Base-by-base conservation (phyloP, 2,329 filamentous ascomycete species). In the Fusarium drepaniforme region DNA sequence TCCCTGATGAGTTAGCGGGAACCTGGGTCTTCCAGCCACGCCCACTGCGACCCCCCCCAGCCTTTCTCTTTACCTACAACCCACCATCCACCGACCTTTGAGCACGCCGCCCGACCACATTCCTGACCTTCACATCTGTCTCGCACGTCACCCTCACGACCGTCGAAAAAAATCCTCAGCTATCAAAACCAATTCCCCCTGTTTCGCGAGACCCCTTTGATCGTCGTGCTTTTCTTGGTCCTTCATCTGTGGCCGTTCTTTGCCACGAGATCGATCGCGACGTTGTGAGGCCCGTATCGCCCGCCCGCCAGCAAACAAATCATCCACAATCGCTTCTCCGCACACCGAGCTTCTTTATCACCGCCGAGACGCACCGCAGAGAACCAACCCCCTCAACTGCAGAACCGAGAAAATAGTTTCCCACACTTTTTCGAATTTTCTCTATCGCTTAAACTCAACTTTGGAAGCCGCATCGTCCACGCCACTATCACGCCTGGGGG, bases 21-120 rank as follows among this genome's bases (percentile, higher is more conserved):
- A 72, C 72, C 69, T 53, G 25, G 49, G 18, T 68, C 75, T 71
- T 75, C 77, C 79, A 81, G 79, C 79, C 79, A 80, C 79, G 74
- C 75, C 73, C 57, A 75, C 71, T 76, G 64, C 71, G 64, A 72
- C 61, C 67, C 73, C 67, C 73, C 79, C 79, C 79, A 81, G 79
- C 79, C 79, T 81, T 80, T 79, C 69, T 74, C 67, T 76, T 77
- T 80, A 67, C 72, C 12, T n/a, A 46, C 42, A 77, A 68, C 75
- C 70, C 68, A 74, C 71, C 76, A 75, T 64, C 70, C 68, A 67
- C 76, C 72, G 64, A 63, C 73, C 30, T 66, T 62, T 63, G 49
- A 73, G 53, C 70, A 71, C 70, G 30, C 61, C 71, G 75, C 70
- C 74, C 78, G 65, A 73, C 75, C 78, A 64, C 76, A 79, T 80